Evolutionary conservation across 176 grass and related monocot genomes (phyloP).

Genomic region (Aegilops sharonensis): DNA sequence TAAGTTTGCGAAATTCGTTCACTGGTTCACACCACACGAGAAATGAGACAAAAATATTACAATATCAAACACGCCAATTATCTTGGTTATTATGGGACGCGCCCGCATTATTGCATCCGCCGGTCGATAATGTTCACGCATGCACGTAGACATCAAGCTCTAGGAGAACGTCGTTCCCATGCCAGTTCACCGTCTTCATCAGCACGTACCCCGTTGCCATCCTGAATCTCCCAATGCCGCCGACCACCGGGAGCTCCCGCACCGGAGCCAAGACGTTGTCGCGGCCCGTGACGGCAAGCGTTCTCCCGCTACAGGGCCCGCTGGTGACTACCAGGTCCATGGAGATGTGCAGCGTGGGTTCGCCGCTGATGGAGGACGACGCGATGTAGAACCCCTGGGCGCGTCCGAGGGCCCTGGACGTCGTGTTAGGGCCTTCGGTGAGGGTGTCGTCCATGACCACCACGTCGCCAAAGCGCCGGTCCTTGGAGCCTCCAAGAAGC

Average conservation of each 20-base stretch:
- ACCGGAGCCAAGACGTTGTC: background rate
- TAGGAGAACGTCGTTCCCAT: background rate
- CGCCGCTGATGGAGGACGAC: background rate
- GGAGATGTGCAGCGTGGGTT: background rate
- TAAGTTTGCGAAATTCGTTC: too few relatives aligned
- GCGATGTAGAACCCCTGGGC: background rate
- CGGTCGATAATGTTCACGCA: background rate
- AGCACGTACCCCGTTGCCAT: slow-evolving; percentile 28
- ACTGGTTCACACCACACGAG: too few relatives aligned
- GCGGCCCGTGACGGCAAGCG: background rate
- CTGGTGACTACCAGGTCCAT: background rate
- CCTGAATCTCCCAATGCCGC: slow-evolving; percentile 39
- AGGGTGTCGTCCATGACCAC: too few relatives aligned
- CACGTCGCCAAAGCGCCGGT: too few relatives aligned
- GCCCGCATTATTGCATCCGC: too few relatives aligned
- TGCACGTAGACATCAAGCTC: background rate
- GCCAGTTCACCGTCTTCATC: background rate
- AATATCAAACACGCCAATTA: too few relatives aligned
- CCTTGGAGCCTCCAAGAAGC: too few relatives aligned
- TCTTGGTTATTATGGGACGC: too few relatives aligned
- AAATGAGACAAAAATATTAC: too few relatives aligned
- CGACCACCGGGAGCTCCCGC: slow-evolving; percentile 36
- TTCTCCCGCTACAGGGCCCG: background rate
- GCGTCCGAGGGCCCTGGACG: background rate
- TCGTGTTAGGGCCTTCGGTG: background rate